Conservation (phyloP, 2,329 filamentous ascomycete species). For the Aspergillus bombycis region DNA sequence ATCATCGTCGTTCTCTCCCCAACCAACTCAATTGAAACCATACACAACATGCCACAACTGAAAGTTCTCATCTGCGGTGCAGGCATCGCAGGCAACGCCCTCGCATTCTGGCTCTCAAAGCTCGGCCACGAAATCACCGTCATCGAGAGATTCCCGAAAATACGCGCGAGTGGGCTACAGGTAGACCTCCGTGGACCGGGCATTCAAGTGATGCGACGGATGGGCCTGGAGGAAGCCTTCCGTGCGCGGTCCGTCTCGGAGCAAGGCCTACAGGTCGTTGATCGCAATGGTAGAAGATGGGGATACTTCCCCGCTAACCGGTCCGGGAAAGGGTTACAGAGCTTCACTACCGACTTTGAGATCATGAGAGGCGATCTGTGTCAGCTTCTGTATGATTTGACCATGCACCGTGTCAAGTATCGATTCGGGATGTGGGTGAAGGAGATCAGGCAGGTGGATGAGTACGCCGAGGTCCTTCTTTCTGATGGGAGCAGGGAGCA, state of each 20-base stretch:
- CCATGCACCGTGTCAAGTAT: slow-evolving; percentile 30
- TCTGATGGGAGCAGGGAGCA: slow-evolving; percentile 23
- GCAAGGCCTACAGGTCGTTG: slow-evolving; percentile 52
- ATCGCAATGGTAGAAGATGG: slow-evolving; percentile 39
- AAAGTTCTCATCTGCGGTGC: slow-evolving; percentile 55
- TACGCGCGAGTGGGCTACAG: slow-evolving; percentile 55
- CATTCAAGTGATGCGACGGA: slow-evolving; percentile 55
- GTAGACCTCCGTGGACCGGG: slow-evolving; percentile 59
- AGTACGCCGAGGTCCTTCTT: slow-evolving; percentile 26
- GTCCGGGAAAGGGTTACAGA: slow-evolving; percentile 38
- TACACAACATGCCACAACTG: slow-evolving; percentile 26
- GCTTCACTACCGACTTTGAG: slow-evolving; percentile 55
- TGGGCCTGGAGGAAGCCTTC: slow-evolving; percentile 54
- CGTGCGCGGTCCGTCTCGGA: slow-evolving; percentile 49
- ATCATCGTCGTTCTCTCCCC: no score
- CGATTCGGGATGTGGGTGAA: slow-evolving; percentile 36
- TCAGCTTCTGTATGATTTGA: slow-evolving; percentile 44
- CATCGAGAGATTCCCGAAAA: slow-evolving; percentile 44
- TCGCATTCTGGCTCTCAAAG: slow-evolving; percentile 56
- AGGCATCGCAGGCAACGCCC: slow-evolving; percentile 45
- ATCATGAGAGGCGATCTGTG: slow-evolving; percentile 60
- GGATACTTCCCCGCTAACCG: slow-evolving; percentile 49
- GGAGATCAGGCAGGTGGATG: slow-evolving; percentile 26
- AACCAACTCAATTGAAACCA: background rate
- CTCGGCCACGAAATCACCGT: slow-evolving; percentile 46